A percentile compares a stretch with the other conserved stretches of the same genome.
Conservation (phyloP, 2,329 filamentous ascomycete genomes). For the Colletotrichum neosansevieriae region DNA sequence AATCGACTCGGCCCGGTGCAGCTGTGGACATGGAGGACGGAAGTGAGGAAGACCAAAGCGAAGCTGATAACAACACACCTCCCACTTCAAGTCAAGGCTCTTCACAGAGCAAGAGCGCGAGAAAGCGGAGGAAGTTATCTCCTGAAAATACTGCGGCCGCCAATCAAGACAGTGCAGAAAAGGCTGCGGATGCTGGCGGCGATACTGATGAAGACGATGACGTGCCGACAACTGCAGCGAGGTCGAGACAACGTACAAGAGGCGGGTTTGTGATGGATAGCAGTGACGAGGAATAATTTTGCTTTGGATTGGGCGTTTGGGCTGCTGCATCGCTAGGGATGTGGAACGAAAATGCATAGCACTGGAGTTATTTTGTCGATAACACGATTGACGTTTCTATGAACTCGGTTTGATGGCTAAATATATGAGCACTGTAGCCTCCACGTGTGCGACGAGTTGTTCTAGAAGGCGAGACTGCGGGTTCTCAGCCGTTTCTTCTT, state of each 20-base stretch:
- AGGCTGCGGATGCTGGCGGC: constrained; percentile 34
- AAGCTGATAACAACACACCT: constrained; percentile 15
- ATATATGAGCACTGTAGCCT: too few relatives aligned
- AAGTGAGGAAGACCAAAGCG: constrained; percentile 15
- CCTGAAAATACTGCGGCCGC: background rate
- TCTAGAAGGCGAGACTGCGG: too few relatives aligned
- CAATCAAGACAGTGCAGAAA: background rate
- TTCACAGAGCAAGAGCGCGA: constrained; percentile 27
- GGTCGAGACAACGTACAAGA: constrained; percentile 58
- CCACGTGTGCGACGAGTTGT: too few relatives aligned
- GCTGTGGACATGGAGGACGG: constrained; percentile 47
- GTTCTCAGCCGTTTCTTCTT: too few relatives aligned
- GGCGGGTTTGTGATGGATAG: constrained; percentile 71
- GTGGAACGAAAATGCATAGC: constrained; percentile 28
- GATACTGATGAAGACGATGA: constrained; percentile 55
- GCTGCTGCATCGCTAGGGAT: background rate
- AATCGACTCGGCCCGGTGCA: constrained; percentile 20
- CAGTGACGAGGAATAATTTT: constrained; percentile 64
- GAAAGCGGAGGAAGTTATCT: constrained; percentile 29
- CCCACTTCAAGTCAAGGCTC: constrained; percentile 33
- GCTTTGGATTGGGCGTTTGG: constrained; percentile 17
- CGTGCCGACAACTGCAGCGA: constrained; percentile 51
- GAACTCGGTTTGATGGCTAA: too few relatives aligned
- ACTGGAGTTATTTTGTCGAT: constrained; percentile 13
- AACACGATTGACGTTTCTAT: constrained; percentile 2